phyloP scores from a whole-genome alignment of 2,329 filamentous ascomycete genomes.

The Penicillium sp. region DNA sequence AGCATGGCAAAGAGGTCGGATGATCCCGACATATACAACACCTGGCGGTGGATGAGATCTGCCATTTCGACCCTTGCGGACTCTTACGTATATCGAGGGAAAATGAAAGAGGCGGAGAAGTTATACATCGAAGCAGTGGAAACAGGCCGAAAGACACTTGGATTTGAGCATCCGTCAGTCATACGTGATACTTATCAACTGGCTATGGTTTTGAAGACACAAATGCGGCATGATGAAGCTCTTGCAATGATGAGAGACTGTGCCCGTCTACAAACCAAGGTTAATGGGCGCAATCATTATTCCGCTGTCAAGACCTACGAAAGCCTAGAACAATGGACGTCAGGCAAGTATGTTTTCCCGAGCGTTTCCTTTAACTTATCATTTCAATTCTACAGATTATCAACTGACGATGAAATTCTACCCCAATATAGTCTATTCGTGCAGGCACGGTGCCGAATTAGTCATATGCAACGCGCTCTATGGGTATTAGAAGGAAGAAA shows the following conservation, averaged over 20 bases:
- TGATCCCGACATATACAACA: background rate
- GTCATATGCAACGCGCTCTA: background rate
- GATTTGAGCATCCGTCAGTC: background rate
- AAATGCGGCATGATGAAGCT: background rate
- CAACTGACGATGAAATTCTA: background rate
- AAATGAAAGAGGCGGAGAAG: background rate
- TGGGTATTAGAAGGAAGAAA: background rate
- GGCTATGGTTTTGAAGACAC: background rate
- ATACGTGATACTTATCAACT: background rate
- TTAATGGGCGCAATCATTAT: background rate
- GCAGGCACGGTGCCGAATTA: background rate
- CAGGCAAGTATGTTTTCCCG: background rate
- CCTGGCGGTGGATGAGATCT: background rate
- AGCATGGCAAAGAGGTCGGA: background rate
- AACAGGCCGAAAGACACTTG: background rate
- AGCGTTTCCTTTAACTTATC: too few relatives aligned
- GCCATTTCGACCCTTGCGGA: background rate
- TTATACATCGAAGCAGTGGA: background rate
- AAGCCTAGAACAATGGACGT: background rate
- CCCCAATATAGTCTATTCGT: background rate
- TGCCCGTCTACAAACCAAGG: background rate
- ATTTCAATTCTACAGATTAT: background rate
- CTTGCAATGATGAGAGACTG: conserved; percentile 1
- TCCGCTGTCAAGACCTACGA: background rate
- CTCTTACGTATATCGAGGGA: background rate